Conservation (phyloP, 495 filamentous ascomycete genomes). For the Hypoxylon intermedium region DNA sequence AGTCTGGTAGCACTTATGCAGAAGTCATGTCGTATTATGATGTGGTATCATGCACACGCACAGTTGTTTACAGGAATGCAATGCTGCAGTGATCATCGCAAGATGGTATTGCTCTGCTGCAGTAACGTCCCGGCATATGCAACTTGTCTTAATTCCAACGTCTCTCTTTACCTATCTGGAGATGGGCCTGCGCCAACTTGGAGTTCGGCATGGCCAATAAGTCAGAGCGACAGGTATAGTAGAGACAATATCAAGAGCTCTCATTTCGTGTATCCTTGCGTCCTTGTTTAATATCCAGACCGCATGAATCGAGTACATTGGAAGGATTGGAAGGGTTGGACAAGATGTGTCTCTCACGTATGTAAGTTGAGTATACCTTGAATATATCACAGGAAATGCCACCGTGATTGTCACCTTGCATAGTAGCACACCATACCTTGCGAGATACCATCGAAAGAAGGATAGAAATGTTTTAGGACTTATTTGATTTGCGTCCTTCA, state of each 20-base stretch:
- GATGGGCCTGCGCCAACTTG: too few species aligned
- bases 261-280: too few species aligned
- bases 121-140: background rate
- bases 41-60: too few species aligned
- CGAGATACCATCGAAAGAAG: background rate
- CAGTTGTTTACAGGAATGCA: slow-evolving; percentile 4
- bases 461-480: too few species aligned
- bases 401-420: background rate
- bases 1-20: slow-evolving; percentile 7
- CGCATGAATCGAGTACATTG: background rate
- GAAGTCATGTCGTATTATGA: slow-evolving; percentile 1
- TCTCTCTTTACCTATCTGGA: too few species aligned
- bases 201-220: too few species aligned
- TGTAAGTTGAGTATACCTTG: background rate
- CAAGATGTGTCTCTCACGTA: background rate
- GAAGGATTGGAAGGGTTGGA: background rate
- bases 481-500: background rate
- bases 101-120: background rate
- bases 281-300: too few species aligned
- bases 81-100: slow-evolving; percentile 5
- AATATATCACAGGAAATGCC: background rate
- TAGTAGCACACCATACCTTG: background rate
- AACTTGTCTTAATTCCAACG: background rate
- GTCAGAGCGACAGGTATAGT: too few species aligned
- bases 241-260: too few species aligned